Evolutionary conservation across 83 land plant genomes (phyloP), one percentile per base, ranked within the genome.

Genomic region (Diphasiastrum complanatum): DNA sequence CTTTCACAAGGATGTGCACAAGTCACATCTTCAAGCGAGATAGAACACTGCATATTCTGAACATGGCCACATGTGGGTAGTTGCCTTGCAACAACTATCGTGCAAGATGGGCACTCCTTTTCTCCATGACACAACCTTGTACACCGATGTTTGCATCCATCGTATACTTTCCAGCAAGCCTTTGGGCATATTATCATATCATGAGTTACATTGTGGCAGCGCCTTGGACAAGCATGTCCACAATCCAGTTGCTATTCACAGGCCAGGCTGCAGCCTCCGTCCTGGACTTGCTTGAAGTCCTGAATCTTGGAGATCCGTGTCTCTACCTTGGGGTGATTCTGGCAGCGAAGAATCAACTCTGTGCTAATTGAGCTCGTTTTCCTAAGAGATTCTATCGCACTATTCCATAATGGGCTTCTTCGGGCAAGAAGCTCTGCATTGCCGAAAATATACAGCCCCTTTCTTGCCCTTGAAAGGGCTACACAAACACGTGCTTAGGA

Each of bases 401-500:
- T 51, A 24, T 19, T 4, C 75, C 75, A 72, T 25, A 72, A 29
- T 18, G 6, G 11, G 29, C 75, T 72, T 61, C 67, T 72, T 10
- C 33, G 30, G 0, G 56, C 5, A 11, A 72, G 54, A 11, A 72
- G 64, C 22, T 48, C 38, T 36, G 64, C 52, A 59, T 72, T 72
- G 35, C 72, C 75, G 40, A 72, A 72, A 37, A 72, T 72, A 40
- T 57, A 72, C 6, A 72, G 55, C 11, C 75, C 75, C 34, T 68
- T 18, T 31, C 65, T 40, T 47, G 75, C 75, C 59, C 75, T 55
- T 47, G 64, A 37, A 19, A 69, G 35, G 12, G 75, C 75, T 12
- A 72, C 75, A 72, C 53, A 46, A 10, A 72, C 50, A 29, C 75
- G 63, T 65, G 20, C 58, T 65, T 23, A 71, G 60, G 41, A 71